Conservation (phyloP, 306 rosid genomes). For the Vigna radiata region DNA sequence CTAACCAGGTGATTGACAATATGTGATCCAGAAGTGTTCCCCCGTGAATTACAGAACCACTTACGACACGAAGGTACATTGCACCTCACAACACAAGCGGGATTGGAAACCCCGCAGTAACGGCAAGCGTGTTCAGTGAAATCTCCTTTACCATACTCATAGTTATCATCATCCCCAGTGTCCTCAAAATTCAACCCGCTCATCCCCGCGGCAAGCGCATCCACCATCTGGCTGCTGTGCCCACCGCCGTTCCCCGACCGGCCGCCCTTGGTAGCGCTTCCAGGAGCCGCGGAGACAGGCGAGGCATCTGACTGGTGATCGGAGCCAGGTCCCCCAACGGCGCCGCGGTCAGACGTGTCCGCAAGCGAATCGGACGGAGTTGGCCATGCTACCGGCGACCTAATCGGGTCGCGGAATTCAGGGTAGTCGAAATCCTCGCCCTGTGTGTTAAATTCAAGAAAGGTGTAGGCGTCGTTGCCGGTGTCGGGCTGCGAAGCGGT, state of each 20-base stretch:
- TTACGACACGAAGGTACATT: constrained; percentile 97
- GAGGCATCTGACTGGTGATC: constrained; percentile 96
- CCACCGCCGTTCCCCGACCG: constrained; percentile 66
- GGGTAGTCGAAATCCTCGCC: constrained; percentile 98
- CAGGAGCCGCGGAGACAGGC: constrained; percentile 80
- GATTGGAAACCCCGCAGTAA: constrained; percentile 96
- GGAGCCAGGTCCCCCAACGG: constrained; percentile 64
- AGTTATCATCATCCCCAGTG: constrained; percentile 87
- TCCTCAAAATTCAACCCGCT: constrained; percentile 96
- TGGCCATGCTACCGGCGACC: constrained; percentile 92
- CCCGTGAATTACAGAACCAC: constrained; percentile 98
- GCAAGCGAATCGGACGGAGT: constrained; percentile 90
- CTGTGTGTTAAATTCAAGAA: constrained; percentile 97
- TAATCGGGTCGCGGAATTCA: constrained; percentile 92
- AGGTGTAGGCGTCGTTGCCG: constrained; percentile 95
- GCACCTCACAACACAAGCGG: constrained; percentile 98
- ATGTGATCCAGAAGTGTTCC: constrained; percentile 98
- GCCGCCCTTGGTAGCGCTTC: constrained; percentile 70
- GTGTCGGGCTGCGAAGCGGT: constrained; percentile 98
- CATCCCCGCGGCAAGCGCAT: constrained; percentile 81
- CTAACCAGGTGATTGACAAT: constrained; percentile 97
- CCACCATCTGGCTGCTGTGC: constrained; percentile 79
- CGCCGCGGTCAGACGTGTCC: constrained; percentile 77
- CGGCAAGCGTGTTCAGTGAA: constrained; percentile 96
- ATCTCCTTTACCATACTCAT: constrained; percentile 87